These are phyloP conservation scores for Omphalotus guepiniiformis DNA, from an alignment of 768 basidiomycete genomes.

Conservation along the genomic window DNA sequence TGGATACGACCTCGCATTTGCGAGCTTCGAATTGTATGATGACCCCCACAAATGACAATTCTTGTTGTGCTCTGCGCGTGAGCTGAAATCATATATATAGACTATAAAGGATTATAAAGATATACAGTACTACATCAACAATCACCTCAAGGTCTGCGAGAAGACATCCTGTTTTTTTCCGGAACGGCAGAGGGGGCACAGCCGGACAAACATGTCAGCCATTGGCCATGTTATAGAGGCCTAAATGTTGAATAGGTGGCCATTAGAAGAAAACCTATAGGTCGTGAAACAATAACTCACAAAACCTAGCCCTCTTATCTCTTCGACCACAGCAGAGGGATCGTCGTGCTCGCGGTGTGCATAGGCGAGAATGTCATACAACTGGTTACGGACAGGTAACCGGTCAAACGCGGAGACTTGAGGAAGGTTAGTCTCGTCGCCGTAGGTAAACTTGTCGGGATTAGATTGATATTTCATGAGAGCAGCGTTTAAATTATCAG, in stretches of 20 bases:
- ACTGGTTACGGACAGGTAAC: constrained; percentile 44
- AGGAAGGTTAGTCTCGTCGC: constrained; percentile 7
- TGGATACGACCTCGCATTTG: constrained; percentile 86
- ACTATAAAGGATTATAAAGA: no score
- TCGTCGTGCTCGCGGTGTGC: constrained; percentile 1
- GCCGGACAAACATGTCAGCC: constrained; percentile 6
- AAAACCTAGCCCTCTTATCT: constrained; percentile 26
- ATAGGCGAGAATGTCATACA: constrained; percentile 39
- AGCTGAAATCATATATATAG: no score
- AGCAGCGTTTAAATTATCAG: constrained; percentile 1
- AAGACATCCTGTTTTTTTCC: no score
- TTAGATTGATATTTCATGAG: constrained; percentile 3
- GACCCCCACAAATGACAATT: constrained; percentile 7
- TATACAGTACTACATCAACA: no score
- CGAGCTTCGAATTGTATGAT: constrained; percentile 66
- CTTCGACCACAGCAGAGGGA: constrained; percentile 1
- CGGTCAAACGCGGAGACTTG: constrained; percentile 37
- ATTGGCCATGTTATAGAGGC: constrained; percentile 9
- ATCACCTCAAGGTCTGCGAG: no score
- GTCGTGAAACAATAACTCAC: constrained; percentile 41
- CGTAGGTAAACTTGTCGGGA: constrained; percentile 1
- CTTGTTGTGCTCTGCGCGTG: no score
- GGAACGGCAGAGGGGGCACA: constrained; percentile 6
- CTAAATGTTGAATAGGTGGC: no score
- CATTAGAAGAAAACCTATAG: constrained; percentile 11